Base-by-base conservation (phyloP, 2,329 filamentous ascomycete species). In the Hortaea sp. region DNA sequence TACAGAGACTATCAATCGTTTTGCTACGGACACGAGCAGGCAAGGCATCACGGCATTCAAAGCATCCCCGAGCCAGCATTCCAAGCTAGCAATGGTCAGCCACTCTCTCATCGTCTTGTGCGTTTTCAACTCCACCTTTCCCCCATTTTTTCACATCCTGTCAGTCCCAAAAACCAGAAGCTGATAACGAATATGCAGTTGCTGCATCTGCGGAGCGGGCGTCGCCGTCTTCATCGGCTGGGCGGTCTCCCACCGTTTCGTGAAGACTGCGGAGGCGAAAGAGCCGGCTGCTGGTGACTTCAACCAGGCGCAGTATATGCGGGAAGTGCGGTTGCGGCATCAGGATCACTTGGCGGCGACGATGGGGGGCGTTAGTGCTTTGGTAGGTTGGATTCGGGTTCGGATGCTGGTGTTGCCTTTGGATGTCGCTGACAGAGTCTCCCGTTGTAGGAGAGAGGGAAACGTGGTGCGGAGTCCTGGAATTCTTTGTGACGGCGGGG, bases 291-390 rank as follows among this genome's bases (percentile, higher is more conserved):
- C 12, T 1, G 7, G 37, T 10, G 50, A 49, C 28, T 50, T 50
- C 47, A 51, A 44, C 31, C 57, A 60, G 41, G 48, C 50, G n/a
- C 49, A 53, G 38, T 60, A 60, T 41, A 59, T 59, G 56, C 55
- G 57, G 6, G 52, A 60, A 47, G 52, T 60, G 1, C 52, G 57
- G n/a, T 43, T 58, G 42, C 50, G 56, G 11, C 42, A 52, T 27
- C 46, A 45, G 13, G 46, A 48, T 27, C 29, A 45, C 28, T 31
- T 48, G 3, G 42, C 46, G 12, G 39, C 27, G 7, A 12, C 28
- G 6, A 3, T 41, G 1, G 46, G 46, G 6, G 43, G 46, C 4
- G 12, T n/a, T 13, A 5, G 32, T 3, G 46, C 29, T 12, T 31
- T 48, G 46, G 43, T 48, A 29, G 7, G 29, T 20, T 20, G 20